Base-by-base conservation (phyloP, 495 filamentous ascomycete genomes). In the Corynascus novoguineensis region DNA sequence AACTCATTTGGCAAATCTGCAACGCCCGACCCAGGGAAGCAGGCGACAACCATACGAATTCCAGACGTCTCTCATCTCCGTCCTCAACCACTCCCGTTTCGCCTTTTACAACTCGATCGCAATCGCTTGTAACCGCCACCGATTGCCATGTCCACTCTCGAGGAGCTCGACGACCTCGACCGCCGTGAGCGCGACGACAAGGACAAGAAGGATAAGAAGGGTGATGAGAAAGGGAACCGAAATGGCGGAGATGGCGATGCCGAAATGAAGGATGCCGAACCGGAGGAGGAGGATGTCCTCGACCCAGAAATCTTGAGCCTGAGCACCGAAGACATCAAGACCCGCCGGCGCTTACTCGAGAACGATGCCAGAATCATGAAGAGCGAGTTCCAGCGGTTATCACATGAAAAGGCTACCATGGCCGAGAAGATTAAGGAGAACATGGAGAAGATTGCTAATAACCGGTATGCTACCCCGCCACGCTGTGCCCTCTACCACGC, bases 371-470 rank as follows among this genome's bases (percentile, higher is more conserved):
- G 93, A 55, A 96, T 98, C 72, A 97, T 97, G 93, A 92, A 86
- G 81, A 95, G 90, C 82, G 93, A 98, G 73, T 90, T 82, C 67
- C 90, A 96, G 72, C 86, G 93, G 64, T 80, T 98, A 78, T 86
- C 86, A 63, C 93, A 97, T 66, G 93, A 98, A 75, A 95, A 95
- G 77, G 82, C 84, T 51, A 82, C 86, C 57, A 98, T 97, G 93
- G 81, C 83, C 55, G 95, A 98, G 69, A 97, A 96, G 80, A 96
- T 97, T 69, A 97, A 97, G 81, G 93, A 98, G 68, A 98, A 98
- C 65, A 73, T 87, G 64, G 93, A 98, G 60, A 98, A 97, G 83
- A 97, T 98, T 58, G 92, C 95, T 57, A 98, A 98, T 71, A 98
- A 98, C 73, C 85, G 90, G 93, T 96, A 79, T 61, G 80, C 37